phyloP scores from a whole-genome alignment of 78 protist species.

The Chrysochromulina parva region DNA sequence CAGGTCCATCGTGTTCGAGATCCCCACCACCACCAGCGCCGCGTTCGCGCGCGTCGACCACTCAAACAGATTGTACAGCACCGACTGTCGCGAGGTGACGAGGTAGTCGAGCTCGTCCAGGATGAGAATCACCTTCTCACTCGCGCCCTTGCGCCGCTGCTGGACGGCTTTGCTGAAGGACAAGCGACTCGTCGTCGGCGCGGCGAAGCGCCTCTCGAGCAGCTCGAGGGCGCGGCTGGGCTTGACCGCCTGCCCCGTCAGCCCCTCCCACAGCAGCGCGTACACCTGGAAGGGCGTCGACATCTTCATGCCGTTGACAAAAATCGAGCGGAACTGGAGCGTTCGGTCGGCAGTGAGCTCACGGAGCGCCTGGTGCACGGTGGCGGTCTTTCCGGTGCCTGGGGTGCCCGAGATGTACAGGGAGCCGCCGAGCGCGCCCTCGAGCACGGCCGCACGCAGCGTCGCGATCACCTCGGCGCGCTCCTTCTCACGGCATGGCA shows the following conservation, averaged over 20 bases:
- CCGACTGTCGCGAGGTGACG: constrained; percentile 61
- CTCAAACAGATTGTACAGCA: constrained; percentile 74
- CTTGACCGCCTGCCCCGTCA: neutral
- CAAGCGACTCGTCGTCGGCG: too few species aligned
- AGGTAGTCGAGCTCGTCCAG: constrained; percentile 75
- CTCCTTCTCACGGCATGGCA: constrained; percentile 30
- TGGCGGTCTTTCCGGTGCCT: constrained; percentile 82
- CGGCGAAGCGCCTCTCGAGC: constrained; percentile 5
- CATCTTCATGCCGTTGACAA: constrained; percentile 48
- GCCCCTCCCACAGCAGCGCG: constrained; percentile 2
- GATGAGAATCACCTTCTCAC: constrained; percentile 12
- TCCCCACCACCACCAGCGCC: constrained; percentile 44
- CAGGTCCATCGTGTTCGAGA: constrained; percentile 68
- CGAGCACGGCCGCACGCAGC: neutral
- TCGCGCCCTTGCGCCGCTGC: neutral
- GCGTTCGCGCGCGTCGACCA: constrained; percentile 64
- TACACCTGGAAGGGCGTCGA: constrained; percentile 29
- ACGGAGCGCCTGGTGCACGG: constrained; percentile 68
- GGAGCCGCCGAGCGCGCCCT: neutral
- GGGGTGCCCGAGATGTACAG: constrained; percentile 70
- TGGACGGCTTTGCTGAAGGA: neutral
- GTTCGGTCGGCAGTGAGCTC: neutral
- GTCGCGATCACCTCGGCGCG: neutral
- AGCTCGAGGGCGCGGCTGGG: neutral
- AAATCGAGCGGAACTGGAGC: constrained; percentile 1